These are phyloP conservation scores for Chrysoporthe cubensis DNA, from an alignment of 2,329 filamentous ascomycete genomes.

Conservation along the genomic window DNA sequence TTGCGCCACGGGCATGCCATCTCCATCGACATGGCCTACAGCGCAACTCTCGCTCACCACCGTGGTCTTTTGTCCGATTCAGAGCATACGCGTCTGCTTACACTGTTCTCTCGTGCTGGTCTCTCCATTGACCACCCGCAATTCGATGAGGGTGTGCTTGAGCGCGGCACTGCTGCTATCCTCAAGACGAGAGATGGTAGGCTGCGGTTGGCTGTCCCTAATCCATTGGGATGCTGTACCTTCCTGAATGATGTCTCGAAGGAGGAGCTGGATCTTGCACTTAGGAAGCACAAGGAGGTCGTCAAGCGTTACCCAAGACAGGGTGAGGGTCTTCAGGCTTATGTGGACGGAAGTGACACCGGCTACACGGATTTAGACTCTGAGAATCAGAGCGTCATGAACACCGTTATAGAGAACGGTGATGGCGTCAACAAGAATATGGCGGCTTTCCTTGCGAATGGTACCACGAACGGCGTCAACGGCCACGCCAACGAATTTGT, in stretches of 20 bases:
- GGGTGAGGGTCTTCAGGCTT: slow-evolving; percentile 70
- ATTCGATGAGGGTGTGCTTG: slow-evolving; percentile 68
- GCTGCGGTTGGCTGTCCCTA: slow-evolving; percentile 70
- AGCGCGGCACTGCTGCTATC: slow-evolving; percentile 69
- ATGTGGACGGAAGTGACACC: slow-evolving; percentile 70
- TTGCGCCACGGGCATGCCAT: slow-evolving; percentile 76
- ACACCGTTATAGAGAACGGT: slow-evolving; percentile 42
- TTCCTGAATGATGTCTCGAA: slow-evolving; percentile 70
- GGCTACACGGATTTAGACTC: slow-evolving; percentile 52
- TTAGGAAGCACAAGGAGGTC: slow-evolving; percentile 66
- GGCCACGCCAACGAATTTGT: neutral
- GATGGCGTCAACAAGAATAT: slow-evolving; percentile 44
- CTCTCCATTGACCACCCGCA: slow-evolving; percentile 72
- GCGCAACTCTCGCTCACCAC: slow-evolving; percentile 67
- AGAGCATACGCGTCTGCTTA: slow-evolving; percentile 66
- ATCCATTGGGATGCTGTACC: slow-evolving; percentile 66
- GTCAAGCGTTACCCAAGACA: slow-evolving; percentile 65
- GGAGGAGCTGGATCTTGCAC: slow-evolving; percentile 64
- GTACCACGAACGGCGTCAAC: slow-evolving; percentile 35
- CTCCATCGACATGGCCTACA: slow-evolving; percentile 77
- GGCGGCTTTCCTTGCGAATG: slow-evolving; percentile 41
- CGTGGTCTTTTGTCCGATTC: slow-evolving; percentile 63
- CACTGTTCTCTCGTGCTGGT: slow-evolving; percentile 70
- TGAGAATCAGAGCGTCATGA: slow-evolving; percentile 47
- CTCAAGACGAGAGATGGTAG: slow-evolving; percentile 72